Evolutionary conservation across 1,139 yeast genomes (phyloP).

Genomic region (Candida tropicalis): DNA sequence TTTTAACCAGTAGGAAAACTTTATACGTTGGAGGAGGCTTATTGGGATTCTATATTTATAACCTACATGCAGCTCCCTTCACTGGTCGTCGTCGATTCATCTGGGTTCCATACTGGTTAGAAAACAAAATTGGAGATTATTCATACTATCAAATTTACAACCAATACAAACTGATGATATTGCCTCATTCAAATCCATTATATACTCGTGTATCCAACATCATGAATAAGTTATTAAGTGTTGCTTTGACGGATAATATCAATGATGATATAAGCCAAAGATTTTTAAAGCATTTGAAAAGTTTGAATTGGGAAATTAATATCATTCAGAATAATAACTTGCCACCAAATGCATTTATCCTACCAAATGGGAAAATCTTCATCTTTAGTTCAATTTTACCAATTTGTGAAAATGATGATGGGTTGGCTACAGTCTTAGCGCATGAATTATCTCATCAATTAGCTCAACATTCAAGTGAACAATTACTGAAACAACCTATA

Average conservation of each 20-base stretch:
- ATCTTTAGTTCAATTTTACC: slow-evolving; percentile 80
- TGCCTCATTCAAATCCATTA: slow-evolving; percentile 57
- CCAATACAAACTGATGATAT: slow-evolving; percentile 47
- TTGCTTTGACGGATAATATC: slow-evolving; percentile 41
- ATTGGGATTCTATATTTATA: slow-evolving; percentile 55
- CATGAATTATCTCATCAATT: slow-evolving; percentile 95
- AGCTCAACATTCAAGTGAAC: slow-evolving; percentile 90
- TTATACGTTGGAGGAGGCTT: slow-evolving; percentile 25
- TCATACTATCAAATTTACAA: slow-evolving; percentile 63
- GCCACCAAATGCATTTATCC: slow-evolving; percentile 94
- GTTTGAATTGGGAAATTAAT: slow-evolving; percentile 77
- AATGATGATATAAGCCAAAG: slow-evolving; percentile 24
- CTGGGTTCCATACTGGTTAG: slow-evolving; percentile 71
- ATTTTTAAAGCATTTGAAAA: slow-evolving; percentile 36
- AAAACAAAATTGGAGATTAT: slow-evolving; percentile 64
- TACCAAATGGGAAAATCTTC: slow-evolving; percentile 95
- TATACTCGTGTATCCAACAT: slow-evolving; percentile 58
- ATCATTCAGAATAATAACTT: slow-evolving; percentile 64
- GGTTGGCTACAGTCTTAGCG: slow-evolving; percentile 88
- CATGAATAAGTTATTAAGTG: slow-evolving; percentile 65
- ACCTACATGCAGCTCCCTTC: slow-evolving; percentile 81
- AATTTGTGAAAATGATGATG: slow-evolving; percentile 80
- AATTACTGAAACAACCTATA: slow-evolving; percentile 64
- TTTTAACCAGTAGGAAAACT: slow-evolving; percentile 21
- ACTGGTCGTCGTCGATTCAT: slow-evolving; percentile 74